Percentiles rank a stretch among this genome's conserved stretches.
Conservation (phyloP, 192 early-diverging fungal genomes). For the Spinellus fusiger region DNA sequence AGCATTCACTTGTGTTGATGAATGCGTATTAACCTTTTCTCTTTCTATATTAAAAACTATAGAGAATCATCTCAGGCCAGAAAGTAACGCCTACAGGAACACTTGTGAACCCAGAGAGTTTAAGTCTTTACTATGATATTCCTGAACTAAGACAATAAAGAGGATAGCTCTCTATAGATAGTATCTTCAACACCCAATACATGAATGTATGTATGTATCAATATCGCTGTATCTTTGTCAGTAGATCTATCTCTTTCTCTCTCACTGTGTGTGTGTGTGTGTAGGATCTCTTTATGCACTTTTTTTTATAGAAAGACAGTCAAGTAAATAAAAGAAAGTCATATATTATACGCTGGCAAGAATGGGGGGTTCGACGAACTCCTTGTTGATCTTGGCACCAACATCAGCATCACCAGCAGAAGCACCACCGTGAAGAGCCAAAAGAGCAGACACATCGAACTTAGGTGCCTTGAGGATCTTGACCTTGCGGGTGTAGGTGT, state of each 20-base stretch:
- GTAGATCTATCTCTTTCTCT: too few species aligned
- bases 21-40: slow-evolving; percentile 15
- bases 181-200: too few species aligned
- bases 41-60: slow-evolving; percentile 17
- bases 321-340: too few species aligned
- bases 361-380: slow-evolving; percentile 83
- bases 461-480: slow-evolving; percentile 99
- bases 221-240: background rate
- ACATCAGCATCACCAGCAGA: slow-evolving; percentile 73
- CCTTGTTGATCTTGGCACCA: slow-evolving; percentile 61
- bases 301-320: too few species aligned
- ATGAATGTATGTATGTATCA: background rate
- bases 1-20: too few species aligned
- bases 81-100: slow-evolving; percentile 74
- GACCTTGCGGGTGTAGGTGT: slow-evolving; percentile 95
- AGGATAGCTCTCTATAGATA: too few species aligned
- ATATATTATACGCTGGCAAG: slow-evolving; percentile 54
- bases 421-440: slow-evolving; percentile 93
- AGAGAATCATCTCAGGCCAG: slow-evolving; percentile 71
- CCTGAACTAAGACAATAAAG: slow-evolving; percentile 39
- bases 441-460: slow-evolving; percentile 92
- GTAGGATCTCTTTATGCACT: too few species aligned
- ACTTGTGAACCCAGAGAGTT: slow-evolving; percentile 84
- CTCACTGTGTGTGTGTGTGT: too few species aligned
- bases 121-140: slow-evolving; percentile 76